Base-by-base conservation (phyloP, 345 rosid species). In the Eucalyptus rudis region DNA sequence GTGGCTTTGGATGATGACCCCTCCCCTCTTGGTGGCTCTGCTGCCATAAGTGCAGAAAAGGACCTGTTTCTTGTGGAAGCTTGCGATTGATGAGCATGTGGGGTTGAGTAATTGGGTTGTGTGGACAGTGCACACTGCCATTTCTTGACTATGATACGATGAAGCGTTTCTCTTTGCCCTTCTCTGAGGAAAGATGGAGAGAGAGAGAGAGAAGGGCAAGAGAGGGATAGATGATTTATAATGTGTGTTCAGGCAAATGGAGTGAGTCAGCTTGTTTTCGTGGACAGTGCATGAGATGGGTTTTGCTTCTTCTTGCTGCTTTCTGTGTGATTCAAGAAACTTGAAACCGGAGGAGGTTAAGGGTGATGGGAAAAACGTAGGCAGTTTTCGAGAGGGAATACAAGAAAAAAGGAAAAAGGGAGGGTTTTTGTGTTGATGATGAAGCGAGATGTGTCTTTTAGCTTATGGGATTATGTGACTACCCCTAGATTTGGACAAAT, bases 161-260 rank as follows among this genome's bases (percentile, higher is more conserved):
- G 27, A 13, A 27, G 83, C 45, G 62, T 56, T 43, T 36, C 87
- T 52, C 31, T 29, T 54, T 27, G 40, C 31, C 40, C 29, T 51
- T 45, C 62, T 56, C 84, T 36, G 36, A 64, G 76, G 40, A 64
- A 64, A 20, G n/a, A 71, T 24, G 47, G 49, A 4, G n/a, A 44
- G 40, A 91, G n/a, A n/a, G n/a, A 91, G 90, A 88, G 90, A 90
- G 88, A 89, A 87, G 90, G 62, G 81, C 85, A 49, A 81, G 91
- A 90, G 90, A 91, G 88, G 93, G 89, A 59, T 85, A 90, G 71
- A 44, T n/a, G 81, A 64, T 76, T 86, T 59, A 88, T 89, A 86
- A 20, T 19, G 25, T 22, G 29, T 76, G 16, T 20, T 40, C 27
- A 13, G 84, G 47, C 47, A 76, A 40, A 6, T 10, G 84, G 84